Base-by-base conservation (phyloP, 306 rosid species). In the Fagus crenata region DNA sequence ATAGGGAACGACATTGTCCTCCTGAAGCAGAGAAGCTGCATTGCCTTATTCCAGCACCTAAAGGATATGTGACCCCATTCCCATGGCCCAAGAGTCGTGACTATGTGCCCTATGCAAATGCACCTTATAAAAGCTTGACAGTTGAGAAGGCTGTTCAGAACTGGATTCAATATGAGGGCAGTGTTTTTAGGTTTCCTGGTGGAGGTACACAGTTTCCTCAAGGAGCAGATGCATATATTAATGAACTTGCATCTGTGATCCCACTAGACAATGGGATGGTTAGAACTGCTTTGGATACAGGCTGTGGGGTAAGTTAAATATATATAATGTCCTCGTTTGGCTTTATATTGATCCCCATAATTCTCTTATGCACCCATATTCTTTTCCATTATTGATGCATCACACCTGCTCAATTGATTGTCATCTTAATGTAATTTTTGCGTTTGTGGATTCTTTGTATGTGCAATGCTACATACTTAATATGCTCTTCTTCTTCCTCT, bases 71-170 rank as follows among this genome's bases (percentile, higher is more conserved):
- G 11, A 89, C 92, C 9, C 96, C 97, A 1, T 92, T 90, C 72
- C 89, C 81, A 1, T 92, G 97, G 96, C 97, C 97, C 39, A 84
- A 75, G 81, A 92, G 97, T 58, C 92, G 93, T 15, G 93, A 92
- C 75, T 90, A 89, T 72, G 97, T 92, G 4, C 96, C 96, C 1
- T 92, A 51, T 82, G 91, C 92, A 15, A 92, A 90, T 84, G 97
- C 89, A 0, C 93, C 97, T 78, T 86, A 92, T 80, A 92, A 85
- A 81, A 88, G 93, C 76, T 70, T 92, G 84, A 88, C 96, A 18
- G 92, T 92, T 65, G 97, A 90, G 86, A 92, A 92, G 88, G 97
- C 97, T 77, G 89, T 88, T 60, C 96, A 92, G 82, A 92, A 92
- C 78, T 92, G 97, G 97, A 89, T 90, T 80, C 96, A 89, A 67